Evolutionary conservation across 768 basidiomycete genomes (phyloP).

Genomic region (Inosperma sp.): DNA sequence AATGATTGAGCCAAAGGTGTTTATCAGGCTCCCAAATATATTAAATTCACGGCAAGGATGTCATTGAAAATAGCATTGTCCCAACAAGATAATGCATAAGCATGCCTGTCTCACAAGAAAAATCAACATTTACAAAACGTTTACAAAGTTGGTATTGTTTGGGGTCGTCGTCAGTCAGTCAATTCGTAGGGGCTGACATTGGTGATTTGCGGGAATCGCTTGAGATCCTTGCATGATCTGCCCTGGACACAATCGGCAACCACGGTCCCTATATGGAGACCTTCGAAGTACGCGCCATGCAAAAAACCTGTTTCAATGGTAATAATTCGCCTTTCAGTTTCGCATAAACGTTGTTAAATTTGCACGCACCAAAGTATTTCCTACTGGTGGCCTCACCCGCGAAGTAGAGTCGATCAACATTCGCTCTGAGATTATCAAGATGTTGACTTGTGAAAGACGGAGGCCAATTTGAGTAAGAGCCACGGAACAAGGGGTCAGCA

Average conservation of each 20-base stretch:
- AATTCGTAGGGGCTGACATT: neutral
- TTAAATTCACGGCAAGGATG: too few relatives aligned
- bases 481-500: constrained; percentile 48
- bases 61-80: neutral
- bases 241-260: constrained; percentile 40
- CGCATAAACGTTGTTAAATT: neutral
- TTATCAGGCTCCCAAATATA: too few relatives aligned
- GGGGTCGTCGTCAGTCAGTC: neutral
- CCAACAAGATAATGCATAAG: neutral
- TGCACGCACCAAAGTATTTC: constrained; percentile 49
- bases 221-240: neutral
- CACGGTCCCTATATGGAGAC: constrained; percentile 33
- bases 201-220: neutral
- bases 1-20: too few relatives aligned
- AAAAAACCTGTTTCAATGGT: constrained; percentile 38
- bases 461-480: constrained; percentile 70
- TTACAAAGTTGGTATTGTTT: too few relatives aligned
- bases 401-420: constrained; percentile 52
- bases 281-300: constrained; percentile 56
- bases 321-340: neutral
- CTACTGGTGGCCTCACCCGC: constrained; percentile 58
- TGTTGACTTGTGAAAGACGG: constrained; percentile 52
- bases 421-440: constrained; percentile 53
- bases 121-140: neutral
- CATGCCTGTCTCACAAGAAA: neutral